Conservation (phyloP, 176 grass and related monocot species). For the Ananas comosus region DNA sequence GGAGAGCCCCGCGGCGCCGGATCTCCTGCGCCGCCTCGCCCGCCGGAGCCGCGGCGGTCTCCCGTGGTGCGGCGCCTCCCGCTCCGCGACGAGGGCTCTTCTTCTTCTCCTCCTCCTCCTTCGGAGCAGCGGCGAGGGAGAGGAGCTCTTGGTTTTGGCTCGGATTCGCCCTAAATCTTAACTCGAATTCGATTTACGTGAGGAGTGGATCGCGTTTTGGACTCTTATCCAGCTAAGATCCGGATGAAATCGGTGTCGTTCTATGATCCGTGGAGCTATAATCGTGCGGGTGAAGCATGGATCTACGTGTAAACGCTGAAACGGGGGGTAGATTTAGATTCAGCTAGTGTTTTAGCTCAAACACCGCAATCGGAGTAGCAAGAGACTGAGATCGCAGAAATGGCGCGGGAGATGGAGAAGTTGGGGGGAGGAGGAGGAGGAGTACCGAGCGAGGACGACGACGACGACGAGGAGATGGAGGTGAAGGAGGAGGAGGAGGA, state of each 20-base stretch:
- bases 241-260: not conserved
- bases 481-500: constrained; percentile 7
- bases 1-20: not conserved
- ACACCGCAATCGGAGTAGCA: no score
- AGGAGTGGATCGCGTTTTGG: not conserved
- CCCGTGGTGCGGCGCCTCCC: not conserved
- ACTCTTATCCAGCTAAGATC: constrained; percentile 4
- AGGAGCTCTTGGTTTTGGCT: no score
- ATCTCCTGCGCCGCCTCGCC: not conserved
- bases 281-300: not conserved
- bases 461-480: constrained; percentile 37
- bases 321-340: no score
- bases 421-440: constrained; percentile 22
- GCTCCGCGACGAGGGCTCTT: not conserved
- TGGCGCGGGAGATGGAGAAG: constrained; percentile 16
- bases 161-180: not conserved
- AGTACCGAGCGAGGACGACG: constrained; percentile 27
- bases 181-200: not conserved
- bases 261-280: not conserved
- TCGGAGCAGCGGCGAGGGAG: no score
- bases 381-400: not conserved
- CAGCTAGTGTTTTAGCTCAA: no score
- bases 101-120: not conserved
- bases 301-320: not conserved
- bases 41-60: not conserved